phyloP scores from a whole-genome alignment of 2,329 filamentous ascomycete genomes.

The Madurella fahalii region DNA sequence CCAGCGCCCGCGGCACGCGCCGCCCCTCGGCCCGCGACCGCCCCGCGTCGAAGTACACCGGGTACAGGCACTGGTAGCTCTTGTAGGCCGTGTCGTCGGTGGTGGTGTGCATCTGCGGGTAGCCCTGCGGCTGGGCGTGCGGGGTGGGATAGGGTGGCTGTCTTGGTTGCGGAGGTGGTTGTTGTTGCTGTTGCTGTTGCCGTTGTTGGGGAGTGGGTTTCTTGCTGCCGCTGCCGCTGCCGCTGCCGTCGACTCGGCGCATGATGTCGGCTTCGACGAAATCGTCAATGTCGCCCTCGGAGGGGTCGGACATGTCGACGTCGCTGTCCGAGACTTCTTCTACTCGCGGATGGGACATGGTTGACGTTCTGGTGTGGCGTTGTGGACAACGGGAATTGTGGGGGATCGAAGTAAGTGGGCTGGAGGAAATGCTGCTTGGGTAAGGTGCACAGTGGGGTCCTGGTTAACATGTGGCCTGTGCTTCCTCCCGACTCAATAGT shows the following conservation, averaged over 20 bases:
- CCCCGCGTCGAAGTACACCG: constrained; percentile 84
- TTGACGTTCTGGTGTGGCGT: constrained; percentile 1
- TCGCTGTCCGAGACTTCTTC: constrained; percentile 89
- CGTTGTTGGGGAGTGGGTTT: constrained; percentile 18
- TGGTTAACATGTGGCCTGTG: neutral
- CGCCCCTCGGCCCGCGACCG: constrained; percentile 75
- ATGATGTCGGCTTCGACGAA: constrained; percentile 56
- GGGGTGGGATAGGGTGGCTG: neutral
- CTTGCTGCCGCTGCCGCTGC: too few relatives aligned
- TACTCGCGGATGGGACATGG: constrained; percentile 69
- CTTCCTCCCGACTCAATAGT: too few relatives aligned
- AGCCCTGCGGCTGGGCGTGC: constrained; percentile 33
- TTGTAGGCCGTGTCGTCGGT: constrained; percentile 59
- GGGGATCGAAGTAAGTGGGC: neutral
- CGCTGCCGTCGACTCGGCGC: constrained; percentile 38
- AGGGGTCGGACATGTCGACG: constrained; percentile 71
- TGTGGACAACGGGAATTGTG: neutral
- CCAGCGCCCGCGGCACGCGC: constrained; percentile 67
- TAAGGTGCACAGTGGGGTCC: constrained; percentile 6
- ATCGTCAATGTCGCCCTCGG: constrained; percentile 76
- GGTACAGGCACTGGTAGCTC: constrained; percentile 85
- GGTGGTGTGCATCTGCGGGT: constrained; percentile 31
- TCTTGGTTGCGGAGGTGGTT: neutral
- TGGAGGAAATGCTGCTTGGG: neutral
- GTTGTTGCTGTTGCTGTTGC: constrained; percentile 8